Conservation (phyloP, 352 stramenopile species). For the Vaucheria bursata region DNA sequence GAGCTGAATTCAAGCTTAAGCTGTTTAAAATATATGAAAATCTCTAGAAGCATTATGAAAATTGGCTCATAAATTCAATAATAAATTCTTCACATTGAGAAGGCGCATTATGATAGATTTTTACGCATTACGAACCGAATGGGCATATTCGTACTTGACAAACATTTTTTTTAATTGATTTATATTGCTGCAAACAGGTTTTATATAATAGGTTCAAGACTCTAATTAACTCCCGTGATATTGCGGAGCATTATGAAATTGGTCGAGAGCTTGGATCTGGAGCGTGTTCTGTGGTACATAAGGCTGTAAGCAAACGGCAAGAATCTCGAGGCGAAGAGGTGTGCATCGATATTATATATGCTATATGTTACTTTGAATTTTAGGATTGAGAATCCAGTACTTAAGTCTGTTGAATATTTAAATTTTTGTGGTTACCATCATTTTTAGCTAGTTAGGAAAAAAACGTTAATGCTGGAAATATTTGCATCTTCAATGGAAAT, state of each 20-base stretch:
- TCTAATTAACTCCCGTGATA: slow-evolving; percentile 24
- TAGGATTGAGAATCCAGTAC: neutral
- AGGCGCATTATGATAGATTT: neutral
- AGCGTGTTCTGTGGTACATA: slow-evolving; percentile 74
- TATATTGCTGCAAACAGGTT: neutral
- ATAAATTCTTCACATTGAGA: neutral
- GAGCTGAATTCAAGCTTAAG: no score
- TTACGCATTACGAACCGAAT: neutral
- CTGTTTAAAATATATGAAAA: no score
- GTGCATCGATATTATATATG: neutral
- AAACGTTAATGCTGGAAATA: neutral
- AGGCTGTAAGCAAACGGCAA: slow-evolving; percentile 48
- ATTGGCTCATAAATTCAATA: no score
- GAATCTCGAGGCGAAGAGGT: neutral
- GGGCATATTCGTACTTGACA: neutral
- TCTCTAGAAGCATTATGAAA: no score
- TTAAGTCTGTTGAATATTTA: neutral
- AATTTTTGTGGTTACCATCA: neutral
- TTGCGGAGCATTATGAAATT: slow-evolving; percentile 52
- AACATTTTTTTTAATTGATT: neutral
- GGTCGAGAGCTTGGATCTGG: slow-evolving; percentile 74
- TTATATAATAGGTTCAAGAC: slow-evolving; percentile 18
- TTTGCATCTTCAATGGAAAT: neutral
- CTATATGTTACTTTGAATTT: neutral
- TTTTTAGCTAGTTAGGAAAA: neutral